phyloP scores from a whole-genome alignment of 768 basidiomycete species.

The Udeniomyces megalosporus region DNA sequence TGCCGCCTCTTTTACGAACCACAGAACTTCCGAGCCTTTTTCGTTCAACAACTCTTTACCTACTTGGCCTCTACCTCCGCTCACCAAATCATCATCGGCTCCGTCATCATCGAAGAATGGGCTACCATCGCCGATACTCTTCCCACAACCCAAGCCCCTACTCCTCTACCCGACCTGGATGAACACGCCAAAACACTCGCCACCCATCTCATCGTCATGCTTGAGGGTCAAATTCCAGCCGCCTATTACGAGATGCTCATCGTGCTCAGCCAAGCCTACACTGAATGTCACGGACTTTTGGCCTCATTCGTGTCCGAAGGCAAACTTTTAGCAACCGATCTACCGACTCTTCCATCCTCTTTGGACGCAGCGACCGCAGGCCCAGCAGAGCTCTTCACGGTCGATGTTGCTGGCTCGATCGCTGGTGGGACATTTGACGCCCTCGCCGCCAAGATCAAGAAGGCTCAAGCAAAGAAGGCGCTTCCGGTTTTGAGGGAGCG shows the following conservation, averaged over 20 bases:
- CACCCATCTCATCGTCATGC: slow-evolving; percentile 47
- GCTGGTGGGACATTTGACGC: slow-evolving; percentile 53
- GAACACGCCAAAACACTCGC: slow-evolving; percentile 52
- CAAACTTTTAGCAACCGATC: slow-evolving; percentile 59
- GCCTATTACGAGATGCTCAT: slow-evolving; percentile 85
- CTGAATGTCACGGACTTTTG: slow-evolving; percentile 64
- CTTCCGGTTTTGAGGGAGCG: slow-evolving; percentile 59
- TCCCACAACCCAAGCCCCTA: not conserved
- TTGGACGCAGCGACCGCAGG: slow-evolving; percentile 35
- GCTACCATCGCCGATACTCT: slow-evolving; percentile 32
- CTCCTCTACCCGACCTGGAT: slow-evolving; percentile 41
- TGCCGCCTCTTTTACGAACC: too few relatives aligned
- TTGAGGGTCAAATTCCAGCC: slow-evolving; percentile 57
- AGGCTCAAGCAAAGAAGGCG: slow-evolving; percentile 57
- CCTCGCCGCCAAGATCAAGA: slow-evolving; percentile 56
- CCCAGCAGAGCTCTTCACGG: slow-evolving; percentile 52
- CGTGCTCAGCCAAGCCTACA: slow-evolving; percentile 58
- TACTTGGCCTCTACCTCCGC: slow-evolving; percentile 79
- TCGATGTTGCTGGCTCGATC: slow-evolving; percentile 56
- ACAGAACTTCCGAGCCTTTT: slow-evolving; percentile 29
- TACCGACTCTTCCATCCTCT: slow-evolving; percentile 48
- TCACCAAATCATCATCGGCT: slow-evolving; percentile 74
- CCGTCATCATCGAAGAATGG: slow-evolving; percentile 84
- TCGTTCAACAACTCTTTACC: slow-evolving; percentile 56
- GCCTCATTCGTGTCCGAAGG: slow-evolving; percentile 69